These are phyloP conservation scores for Elsinoe ampelina DNA, from an alignment of 2,329 filamentous ascomycete species.

Conservation along the genomic window DNA sequence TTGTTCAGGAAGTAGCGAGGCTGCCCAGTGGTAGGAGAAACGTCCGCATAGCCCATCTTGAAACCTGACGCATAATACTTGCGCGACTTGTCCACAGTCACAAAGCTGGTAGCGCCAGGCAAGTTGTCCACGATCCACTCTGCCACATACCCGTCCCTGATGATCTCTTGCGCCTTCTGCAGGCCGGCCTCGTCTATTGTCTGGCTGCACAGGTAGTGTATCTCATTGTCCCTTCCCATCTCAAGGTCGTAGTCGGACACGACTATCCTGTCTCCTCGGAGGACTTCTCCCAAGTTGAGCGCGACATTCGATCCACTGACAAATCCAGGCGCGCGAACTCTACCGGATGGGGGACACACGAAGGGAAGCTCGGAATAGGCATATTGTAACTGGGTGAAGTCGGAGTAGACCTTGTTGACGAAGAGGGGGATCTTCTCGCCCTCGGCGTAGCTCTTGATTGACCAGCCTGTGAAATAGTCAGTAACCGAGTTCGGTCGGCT, in stretches of 20 bases:
- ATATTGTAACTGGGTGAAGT: slow-evolving; percentile 83
- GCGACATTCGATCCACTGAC: slow-evolving; percentile 69
- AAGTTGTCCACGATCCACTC: slow-evolving; percentile 94
- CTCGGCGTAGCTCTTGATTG: slow-evolving; percentile 68
- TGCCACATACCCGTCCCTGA: slow-evolving; percentile 71
- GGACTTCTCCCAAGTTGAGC: slow-evolving; percentile 76
- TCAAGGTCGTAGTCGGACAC: slow-evolving; percentile 73
- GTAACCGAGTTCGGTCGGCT: background rate
- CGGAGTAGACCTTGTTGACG: slow-evolving; percentile 86
- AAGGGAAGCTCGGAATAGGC: slow-evolving; percentile 84
- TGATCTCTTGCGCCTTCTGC: slow-evolving; percentile 59
- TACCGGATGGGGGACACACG: slow-evolving; percentile 68
- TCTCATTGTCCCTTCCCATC: slow-evolving; percentile 68
- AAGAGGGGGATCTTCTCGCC: slow-evolving; percentile 73
- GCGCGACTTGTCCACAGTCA: slow-evolving; percentile 70
- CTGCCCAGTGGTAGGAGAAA: slow-evolving; percentile 48
- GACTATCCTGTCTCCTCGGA: slow-evolving; percentile 77
- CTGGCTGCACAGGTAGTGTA: slow-evolving; percentile 61
- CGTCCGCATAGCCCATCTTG: slow-evolving; percentile 72
- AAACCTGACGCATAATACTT: slow-evolving; percentile 89
- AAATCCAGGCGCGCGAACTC: slow-evolving; percentile 55
- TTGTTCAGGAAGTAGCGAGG: slow-evolving; percentile 72
- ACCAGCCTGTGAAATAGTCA: slow-evolving; percentile 53
- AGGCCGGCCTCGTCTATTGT: slow-evolving; percentile 57
- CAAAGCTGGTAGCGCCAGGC: slow-evolving; percentile 79